Evolutionary conservation across 257 asterid species (phyloP), one percentile per base, ranked within the genome.

Genomic region (Galeopsis tetrahit): DNA sequence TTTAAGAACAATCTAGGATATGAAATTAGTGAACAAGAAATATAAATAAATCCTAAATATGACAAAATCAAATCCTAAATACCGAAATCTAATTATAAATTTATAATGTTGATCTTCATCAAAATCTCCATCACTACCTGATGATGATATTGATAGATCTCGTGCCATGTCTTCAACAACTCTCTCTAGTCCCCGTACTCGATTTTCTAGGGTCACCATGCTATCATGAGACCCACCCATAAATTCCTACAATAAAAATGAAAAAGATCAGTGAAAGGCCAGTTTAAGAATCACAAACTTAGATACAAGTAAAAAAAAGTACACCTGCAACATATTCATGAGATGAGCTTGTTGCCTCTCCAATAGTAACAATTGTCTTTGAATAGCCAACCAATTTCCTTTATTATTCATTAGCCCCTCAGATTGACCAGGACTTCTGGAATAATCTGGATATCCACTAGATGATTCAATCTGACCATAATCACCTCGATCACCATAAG

Each of bases 151-250:
- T n/a, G 97, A 90, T 64, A 95, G 86, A 83, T 90, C 96, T 48
- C 88, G 88, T 62, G 98, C 96, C 99, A 92, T 92, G 80, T 90
- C 97, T 78, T 90, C 99, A 43, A 95, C 96, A 21, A 95, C 90
- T 84, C 99, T 87, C 88, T 95, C 99, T 33, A 95, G 97, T 60
- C 99, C 97, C 48, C 94, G 81, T 8, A 95, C 98, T 80, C 99
- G 87, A 73, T 86, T 88, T 81, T 92, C 99, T 10, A 95, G 88
- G 62, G 99, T 90, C 78, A 92, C 74, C 99, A 95, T 95, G 90
- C 91, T 90, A 55, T 89, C 91, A 73, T 90, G 99, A 57, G 98
- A 95, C 61, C 99, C 96, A 28, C 99, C 97, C 98, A 95, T 95
- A 82, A 92, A 92, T 69, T 92, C 98, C 97, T 95, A 82, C 73